Base-by-base conservation (phyloP, 2,329 filamentous ascomycete genomes). In the Fusarium sp. region DNA sequence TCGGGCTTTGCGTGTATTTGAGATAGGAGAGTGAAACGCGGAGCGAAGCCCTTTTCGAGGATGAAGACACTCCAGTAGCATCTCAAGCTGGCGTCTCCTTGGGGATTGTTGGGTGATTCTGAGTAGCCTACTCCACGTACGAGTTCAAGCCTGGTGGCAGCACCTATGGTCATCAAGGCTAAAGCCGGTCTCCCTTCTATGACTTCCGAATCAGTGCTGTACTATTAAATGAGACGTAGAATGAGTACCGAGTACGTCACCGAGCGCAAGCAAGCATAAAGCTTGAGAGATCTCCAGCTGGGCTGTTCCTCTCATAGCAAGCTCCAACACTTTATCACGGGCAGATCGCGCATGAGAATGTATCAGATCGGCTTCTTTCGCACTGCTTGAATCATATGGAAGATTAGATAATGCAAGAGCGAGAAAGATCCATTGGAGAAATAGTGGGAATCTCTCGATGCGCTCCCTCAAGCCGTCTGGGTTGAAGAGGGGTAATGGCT, bases 1-100 rank as follows among this genome's bases (percentile, higher is more conserved):
- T 52, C 58, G 0, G 64, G 69, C 15, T 44, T 48, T 3, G 43
- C 31, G 14, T 55, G 53, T 34, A 33, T 66, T 26, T 62, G 50
- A 3, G 53, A 51, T 6, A 70, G 17, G 0, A 52, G 50, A 0
- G 69, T 53, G 15, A 71, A 72, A 0, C 58, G 54, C 0, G 72
- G 72, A 0, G 71, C 58, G 18, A 74, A 74, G 3, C 64, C 58
- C 3, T 69, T 74, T 14, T 74, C 72, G 1, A 74, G 64, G 0
- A 67, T 67, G 2, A 67, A 62, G 6, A 74, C 68, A 6, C 72
- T 74, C 72, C 72, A 74, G 17, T 72, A 69, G 7, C 72, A 74
- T 8, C 72, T 56, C 4, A 63, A 14, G 11, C 66, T 64, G 3
- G 71, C 49, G 3, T 74, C 71, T 1, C 40, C 59, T 7, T 50